Evolutionary conservation across 257 asterid species (phyloP), one percentile per base, ranked within the genome.

Genomic region (Perilla frutescens): DNA sequence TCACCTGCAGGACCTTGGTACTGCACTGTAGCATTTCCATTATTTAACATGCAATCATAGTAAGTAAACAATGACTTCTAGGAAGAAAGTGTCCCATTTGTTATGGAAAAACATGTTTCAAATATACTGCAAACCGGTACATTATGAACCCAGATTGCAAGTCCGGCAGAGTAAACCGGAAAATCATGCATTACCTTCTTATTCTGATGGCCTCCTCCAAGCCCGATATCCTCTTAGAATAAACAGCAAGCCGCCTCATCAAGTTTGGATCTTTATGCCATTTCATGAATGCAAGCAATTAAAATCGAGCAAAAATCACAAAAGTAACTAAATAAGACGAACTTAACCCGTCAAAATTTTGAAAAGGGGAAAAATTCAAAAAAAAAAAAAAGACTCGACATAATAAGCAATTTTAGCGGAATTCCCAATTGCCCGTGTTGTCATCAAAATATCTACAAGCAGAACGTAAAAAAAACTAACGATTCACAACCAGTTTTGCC

Each of bases 191-290:
- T 34, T 84, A 88, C 98, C 94, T 91, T 81, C 84, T 71, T 73
- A 89, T 91, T 81, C 96, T 83, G 71, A 93, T 81, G 56, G 94
- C 86, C 85, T 93, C 97, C 85, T 90, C 97, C 85, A 93, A 84
- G 51, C 98, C 98, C 4, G 96, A 89, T 50, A 89, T 47, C 70
- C 81, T 83, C 87, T 89, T 93, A n/a, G 95, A 83, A 48, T 81
- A 82, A 83, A 93, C 76, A 75, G 79, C 81, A 62, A 85, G 77
- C 70, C 75, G 72, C 74, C 81, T 84, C 15, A 68, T 56, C 62
- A 64, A 73, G 49, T 82, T 75, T 3, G 74, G 64, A 70, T 75
- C 87, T 85, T 84, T 77, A 81, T 41, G 77, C 73, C 72, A 78
- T 73, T 70, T 13, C 41, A 74, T 26, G 58, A 37, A 64, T 14